Percentiles rank a stretch among this genome's conserved stretches.
phyloP scores from a whole-genome alignment of 2,329 filamentous ascomycete species.

The Claviceps pazoutovae region DNA sequence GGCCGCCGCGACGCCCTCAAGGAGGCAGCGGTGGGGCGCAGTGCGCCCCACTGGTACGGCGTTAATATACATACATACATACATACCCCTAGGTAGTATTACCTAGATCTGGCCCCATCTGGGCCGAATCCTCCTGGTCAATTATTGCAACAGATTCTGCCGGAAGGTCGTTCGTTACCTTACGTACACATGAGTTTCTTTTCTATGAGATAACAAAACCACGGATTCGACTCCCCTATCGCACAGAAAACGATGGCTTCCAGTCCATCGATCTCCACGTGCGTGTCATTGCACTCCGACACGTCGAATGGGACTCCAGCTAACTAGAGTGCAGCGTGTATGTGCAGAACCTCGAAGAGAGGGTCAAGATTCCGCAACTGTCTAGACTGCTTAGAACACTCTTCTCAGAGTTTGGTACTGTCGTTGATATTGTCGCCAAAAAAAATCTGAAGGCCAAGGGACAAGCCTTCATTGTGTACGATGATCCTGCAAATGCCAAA shows the following conservation, averaged over 20 bases:
- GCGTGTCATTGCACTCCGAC: constrained; percentile 63
- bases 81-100: no score
- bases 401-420: constrained; percentile 77
- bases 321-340: constrained; percentile 41
- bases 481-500: constrained; percentile 61
- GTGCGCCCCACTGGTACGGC: no score
- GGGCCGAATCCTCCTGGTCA: no score
- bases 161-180: no score
- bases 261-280: constrained; percentile 44
- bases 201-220: no score
- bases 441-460: constrained; percentile 85
- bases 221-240: neutral
- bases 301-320: constrained; percentile 27
- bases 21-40: no score
- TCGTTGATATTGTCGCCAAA: constrained; percentile 78
- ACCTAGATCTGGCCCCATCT: no score
- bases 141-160: no score
- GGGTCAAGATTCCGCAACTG: constrained; percentile 67
- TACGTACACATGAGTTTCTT: no score
- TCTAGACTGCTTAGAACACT: constrained; percentile 60
- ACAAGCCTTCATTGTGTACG: constrained; percentile 90
- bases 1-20: no score
- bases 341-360: constrained; percentile 80
- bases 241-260: neutral
- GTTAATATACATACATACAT: no score